Conservation (phyloP, 1,284 basidiomycete genomes). For the Filobasidium uniguttulatum region DNA sequence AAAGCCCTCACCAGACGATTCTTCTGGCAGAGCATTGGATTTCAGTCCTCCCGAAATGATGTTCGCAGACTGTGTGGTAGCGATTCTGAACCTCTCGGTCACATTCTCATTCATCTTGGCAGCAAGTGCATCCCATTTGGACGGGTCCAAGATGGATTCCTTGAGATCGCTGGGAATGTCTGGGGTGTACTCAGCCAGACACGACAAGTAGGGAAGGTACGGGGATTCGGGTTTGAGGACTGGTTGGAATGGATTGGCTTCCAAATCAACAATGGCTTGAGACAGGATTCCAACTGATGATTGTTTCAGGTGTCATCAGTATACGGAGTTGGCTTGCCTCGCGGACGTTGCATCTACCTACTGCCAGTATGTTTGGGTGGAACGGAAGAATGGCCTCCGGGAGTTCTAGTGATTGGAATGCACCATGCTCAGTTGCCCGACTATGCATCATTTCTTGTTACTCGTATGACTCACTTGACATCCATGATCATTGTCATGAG, state of each 20-base stretch:
- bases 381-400: conserved; percentile 35
- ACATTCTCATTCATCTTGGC: conserved; percentile 25
- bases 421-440: neutral
- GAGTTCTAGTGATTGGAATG: conserved; percentile 15
- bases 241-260: conserved; percentile 31
- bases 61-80: conserved; percentile 34
- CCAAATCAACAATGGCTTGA: conserved; percentile 29
- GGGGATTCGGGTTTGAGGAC: conserved; percentile 32
- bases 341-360: conserved; percentile 17
- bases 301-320: neutral
- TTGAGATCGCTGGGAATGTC: conserved; percentile 30
- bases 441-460: no score
- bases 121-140: conserved; percentile 37
- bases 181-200: conserved; percentile 40
- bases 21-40: conserved; percentile 37
- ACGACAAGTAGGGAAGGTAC: conserved; percentile 39
- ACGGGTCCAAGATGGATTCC: conserved; percentile 26
- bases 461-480: conserved; percentile 21
- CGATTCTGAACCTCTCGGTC: conserved; percentile 29
- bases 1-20: conserved; percentile 25
- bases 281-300: conserved; percentile 34
- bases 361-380: conserved; percentile 36
- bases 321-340: neutral
- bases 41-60: conserved; percentile 36
- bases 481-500: conserved; percentile 26